A percentile compares a stretch with the other conserved stretches of the same genome.
Evolutionary conservation across 352 stramenopile species (phyloP).

Genomic region (Pythium apleroticum): DNA sequence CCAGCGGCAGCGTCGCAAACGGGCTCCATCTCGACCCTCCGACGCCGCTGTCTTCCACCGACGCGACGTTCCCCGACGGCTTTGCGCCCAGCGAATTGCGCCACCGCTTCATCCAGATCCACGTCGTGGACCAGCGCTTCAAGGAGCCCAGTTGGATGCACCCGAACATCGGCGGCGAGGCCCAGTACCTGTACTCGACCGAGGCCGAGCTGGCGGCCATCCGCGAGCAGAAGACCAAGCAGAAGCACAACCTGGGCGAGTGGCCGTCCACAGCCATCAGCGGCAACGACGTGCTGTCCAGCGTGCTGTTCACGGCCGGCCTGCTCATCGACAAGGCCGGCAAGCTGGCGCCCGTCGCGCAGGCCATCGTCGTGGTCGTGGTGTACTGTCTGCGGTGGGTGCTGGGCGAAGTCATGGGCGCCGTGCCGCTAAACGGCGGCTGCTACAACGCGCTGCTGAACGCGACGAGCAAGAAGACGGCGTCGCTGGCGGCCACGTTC

Average conservation of each 20-base stretch:
- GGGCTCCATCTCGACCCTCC: too few relatives aligned
- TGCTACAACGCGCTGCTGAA: slow-evolving; percentile 89
- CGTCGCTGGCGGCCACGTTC: slow-evolving; percentile 70
- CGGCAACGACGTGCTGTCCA: slow-evolving; percentile 88
- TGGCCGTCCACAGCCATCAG: slow-evolving; percentile 83
- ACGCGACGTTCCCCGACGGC: neutral
- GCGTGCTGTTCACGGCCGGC: slow-evolving; percentile 64
- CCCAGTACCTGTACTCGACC: slow-evolving; percentile 24
- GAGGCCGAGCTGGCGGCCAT: slow-evolving; percentile 29
- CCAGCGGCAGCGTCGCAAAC: too few relatives aligned
- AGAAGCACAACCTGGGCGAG: slow-evolving; percentile 49
- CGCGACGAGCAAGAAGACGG: slow-evolving; percentile 74
- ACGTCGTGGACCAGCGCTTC: slow-evolving; percentile 55
- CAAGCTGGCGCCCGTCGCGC: slow-evolving; percentile 67
- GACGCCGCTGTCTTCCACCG: too few relatives aligned
- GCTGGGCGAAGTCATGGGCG: slow-evolving; percentile 81
- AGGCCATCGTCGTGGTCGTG: slow-evolving; percentile 57
- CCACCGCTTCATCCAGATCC: slow-evolving; percentile 62
- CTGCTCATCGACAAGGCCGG: slow-evolving; percentile 47
- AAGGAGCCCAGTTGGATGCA: slow-evolving; percentile 71
- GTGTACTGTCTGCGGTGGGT: slow-evolving; percentile 59
- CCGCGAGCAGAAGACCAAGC: slow-evolving; percentile 11
- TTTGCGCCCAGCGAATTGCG: slow-evolving; percentile 40
- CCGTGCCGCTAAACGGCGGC: slow-evolving; percentile 84
- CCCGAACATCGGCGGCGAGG: slow-evolving; percentile 59